Percentiles rank a stretch among this genome's conserved stretches.
Conservation (phyloP, 805 yeast genomes). For the Starmerella bacillaris region DNA sequence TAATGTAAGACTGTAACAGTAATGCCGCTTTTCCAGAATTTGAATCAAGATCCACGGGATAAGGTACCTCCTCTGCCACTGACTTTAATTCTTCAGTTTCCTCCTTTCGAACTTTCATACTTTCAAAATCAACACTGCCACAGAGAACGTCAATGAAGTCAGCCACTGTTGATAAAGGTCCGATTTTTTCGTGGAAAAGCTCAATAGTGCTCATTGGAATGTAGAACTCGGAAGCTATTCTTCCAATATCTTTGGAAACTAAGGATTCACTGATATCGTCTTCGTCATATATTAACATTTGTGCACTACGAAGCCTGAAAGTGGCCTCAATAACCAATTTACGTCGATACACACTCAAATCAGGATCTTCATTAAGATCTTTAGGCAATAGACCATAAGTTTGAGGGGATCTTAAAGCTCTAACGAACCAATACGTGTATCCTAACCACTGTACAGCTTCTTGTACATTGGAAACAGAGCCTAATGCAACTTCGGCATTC, state of each 20-base stretch:
- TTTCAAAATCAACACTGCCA: constrained; percentile 86
- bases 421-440: constrained; percentile 78
- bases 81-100: constrained; percentile 57
- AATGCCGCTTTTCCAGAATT: constrained; percentile 69
- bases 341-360: constrained; percentile 52
- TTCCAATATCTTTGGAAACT: constrained; percentile 72
- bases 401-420: constrained; percentile 90
- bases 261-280: constrained; percentile 45
- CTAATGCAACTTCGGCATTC: constrained; percentile 90
- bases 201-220: constrained; percentile 71
- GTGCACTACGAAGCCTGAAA: constrained; percentile 60
- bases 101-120: constrained; percentile 73
- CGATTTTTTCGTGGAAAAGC: constrained; percentile 68
- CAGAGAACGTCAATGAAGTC: constrained; percentile 76
- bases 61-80: constrained; percentile 30
- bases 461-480: constrained; percentile 83
- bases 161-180: constrained; percentile 77
- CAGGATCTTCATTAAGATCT: constrained; percentile 68
- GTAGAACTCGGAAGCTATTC: constrained; percentile 89
- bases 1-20: constrained; percentile 71
- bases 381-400: constrained; percentile 82
- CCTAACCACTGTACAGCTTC: constrained; percentile 98
- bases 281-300: constrained; percentile 88
- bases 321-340: constrained; percentile 69
- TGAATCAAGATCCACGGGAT: constrained; percentile 5